Evolutionary conservation across 331 rosid species (phyloP).

Genomic region (Spiraea crenata): DNA sequence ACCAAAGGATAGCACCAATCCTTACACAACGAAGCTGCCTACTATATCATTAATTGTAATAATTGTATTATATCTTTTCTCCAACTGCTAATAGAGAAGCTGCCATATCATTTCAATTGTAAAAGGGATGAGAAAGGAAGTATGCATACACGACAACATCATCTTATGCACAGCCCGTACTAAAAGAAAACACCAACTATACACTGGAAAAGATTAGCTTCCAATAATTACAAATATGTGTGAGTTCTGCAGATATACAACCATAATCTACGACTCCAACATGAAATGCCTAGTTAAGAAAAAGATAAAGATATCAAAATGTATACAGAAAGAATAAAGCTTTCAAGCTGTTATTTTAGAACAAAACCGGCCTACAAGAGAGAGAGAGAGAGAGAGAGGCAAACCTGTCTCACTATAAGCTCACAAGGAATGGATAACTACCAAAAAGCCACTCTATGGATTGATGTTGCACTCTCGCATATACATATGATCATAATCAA

Average conservation of each 20-base stretch:
- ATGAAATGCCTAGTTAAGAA: slow-evolving; percentile 7
- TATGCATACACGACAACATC: too few relatives aligned
- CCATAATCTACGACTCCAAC: slow-evolving; percentile 16
- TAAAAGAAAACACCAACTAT: not conserved
- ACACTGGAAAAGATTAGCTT: not conserved
- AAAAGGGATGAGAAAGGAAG: not conserved
- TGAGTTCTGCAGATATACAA: slow-evolving; percentile 33
- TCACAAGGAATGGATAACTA: slow-evolving; percentile 29
- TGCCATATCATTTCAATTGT: not conserved
- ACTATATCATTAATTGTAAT: too few relatives aligned
- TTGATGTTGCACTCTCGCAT: slow-evolving; percentile 91
- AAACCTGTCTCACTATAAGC: slow-evolving; percentile 43
- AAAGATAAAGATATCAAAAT: slow-evolving; percentile 21
- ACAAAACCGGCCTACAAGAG: slow-evolving; percentile 42
- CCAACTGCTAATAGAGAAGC: not conserved
- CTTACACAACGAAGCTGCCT: not conserved
- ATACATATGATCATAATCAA: slow-evolving; percentile 64
- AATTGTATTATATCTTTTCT: not conserved
- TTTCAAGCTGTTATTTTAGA: slow-evolving; percentile 28
- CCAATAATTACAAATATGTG: slow-evolving; percentile 22
- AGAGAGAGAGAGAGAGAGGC: slow-evolving; percentile 26
- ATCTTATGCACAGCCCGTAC: too few relatives aligned
- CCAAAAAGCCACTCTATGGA: slow-evolving; percentile 44
- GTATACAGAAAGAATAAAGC: slow-evolving; percentile 58
- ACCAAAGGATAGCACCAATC: not conserved